A percentile compares a stretch with the other conserved stretches of the same genome.
These are phyloP conservation scores for Ambrosiella cleistominuta DNA, from an alignment of 2,329 filamentous ascomycete genomes.

Conservation along the genomic window DNA sequence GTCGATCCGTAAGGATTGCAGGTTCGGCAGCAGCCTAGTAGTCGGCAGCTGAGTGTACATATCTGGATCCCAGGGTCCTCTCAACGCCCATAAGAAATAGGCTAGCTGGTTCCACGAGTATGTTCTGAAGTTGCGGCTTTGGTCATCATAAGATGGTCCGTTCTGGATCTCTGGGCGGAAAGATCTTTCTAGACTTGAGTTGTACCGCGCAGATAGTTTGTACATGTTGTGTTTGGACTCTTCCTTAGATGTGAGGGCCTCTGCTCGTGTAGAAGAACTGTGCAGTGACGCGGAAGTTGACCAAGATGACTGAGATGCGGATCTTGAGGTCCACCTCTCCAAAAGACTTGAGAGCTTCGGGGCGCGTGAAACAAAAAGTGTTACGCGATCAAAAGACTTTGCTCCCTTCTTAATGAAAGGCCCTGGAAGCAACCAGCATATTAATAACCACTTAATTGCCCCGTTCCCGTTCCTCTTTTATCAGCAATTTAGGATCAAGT, in stretches of 20 bases:
- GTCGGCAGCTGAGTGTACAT: slow-evolving; percentile 12
- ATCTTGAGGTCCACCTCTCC: slow-evolving; percentile 26
- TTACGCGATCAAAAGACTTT: slow-evolving; percentile 35
- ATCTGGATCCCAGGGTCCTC: slow-evolving; percentile 27
- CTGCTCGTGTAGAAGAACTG: slow-evolving; percentile 31
- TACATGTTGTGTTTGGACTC: no score
- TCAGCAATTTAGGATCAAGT: slow-evolving; percentile 26
- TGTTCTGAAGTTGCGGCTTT: slow-evolving; percentile 34
- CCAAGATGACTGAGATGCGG: slow-evolving; percentile 27
- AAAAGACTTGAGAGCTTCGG: slow-evolving; percentile 31
- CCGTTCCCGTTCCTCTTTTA: slow-evolving; percentile 26
- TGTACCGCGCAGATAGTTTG: slow-evolving; percentile 17
- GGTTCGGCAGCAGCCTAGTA: slow-evolving; percentile 29
- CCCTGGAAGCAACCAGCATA: slow-evolving; percentile 33
- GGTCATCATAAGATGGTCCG: slow-evolving; percentile 22
- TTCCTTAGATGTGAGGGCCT: no score
- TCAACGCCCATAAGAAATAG: slow-evolving; percentile 33
- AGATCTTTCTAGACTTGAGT: background rate
- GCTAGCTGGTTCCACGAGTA: slow-evolving; percentile 37
- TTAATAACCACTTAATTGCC: slow-evolving; percentile 34
- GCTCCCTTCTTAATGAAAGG: slow-evolving; percentile 31
- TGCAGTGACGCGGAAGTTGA: slow-evolving; percentile 36
- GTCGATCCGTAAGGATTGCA: slow-evolving; percentile 32
- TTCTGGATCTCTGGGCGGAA: background rate
- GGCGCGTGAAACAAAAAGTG: slow-evolving; percentile 36